Conservation (phyloP, 2,329 filamentous ascomycete genomes). For the Arthrobotrys iridis region DNA sequence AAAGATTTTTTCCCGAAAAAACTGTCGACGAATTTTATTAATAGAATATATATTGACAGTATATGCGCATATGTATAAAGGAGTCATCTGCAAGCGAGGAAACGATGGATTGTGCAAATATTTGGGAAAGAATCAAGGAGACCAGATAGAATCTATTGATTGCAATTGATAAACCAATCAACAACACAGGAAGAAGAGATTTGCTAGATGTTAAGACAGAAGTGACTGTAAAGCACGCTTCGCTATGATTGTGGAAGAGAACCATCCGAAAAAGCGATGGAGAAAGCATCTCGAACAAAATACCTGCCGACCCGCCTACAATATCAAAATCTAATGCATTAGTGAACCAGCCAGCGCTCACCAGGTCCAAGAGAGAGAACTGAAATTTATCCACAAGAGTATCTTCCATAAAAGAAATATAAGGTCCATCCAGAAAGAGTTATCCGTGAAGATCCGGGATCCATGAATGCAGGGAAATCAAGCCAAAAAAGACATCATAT, state of each 20-base stretch:
- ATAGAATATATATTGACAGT: background rate
- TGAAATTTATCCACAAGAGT: background rate
- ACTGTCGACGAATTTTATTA: background rate
- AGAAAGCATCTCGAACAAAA: background rate
- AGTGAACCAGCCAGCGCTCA: background rate
- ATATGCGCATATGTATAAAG: background rate
- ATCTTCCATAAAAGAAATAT: background rate
- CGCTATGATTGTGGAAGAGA: background rate
- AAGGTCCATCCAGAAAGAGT: constrained; percentile 2
- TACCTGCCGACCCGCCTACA: too few species aligned
- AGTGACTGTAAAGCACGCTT: background rate
- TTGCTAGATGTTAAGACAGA: background rate
- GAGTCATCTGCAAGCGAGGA: background rate
- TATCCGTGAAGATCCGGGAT: constrained; percentile 5
- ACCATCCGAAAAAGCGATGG: background rate
- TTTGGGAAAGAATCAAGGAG: too few species aligned
- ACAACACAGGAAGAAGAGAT: background rate
- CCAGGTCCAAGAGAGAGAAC: background rate
- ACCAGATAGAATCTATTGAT: background rate
- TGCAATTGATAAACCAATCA: background rate
- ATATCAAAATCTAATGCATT: background rate
- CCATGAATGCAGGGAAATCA: constrained; percentile 19
- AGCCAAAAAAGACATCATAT: constrained; percentile 12
- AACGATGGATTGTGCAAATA: background rate
- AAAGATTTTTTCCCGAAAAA: background rate